Base-by-base conservation (phyloP, 2,329 filamentous ascomycete genomes). In the Tolypocladium inflatum region DNA sequence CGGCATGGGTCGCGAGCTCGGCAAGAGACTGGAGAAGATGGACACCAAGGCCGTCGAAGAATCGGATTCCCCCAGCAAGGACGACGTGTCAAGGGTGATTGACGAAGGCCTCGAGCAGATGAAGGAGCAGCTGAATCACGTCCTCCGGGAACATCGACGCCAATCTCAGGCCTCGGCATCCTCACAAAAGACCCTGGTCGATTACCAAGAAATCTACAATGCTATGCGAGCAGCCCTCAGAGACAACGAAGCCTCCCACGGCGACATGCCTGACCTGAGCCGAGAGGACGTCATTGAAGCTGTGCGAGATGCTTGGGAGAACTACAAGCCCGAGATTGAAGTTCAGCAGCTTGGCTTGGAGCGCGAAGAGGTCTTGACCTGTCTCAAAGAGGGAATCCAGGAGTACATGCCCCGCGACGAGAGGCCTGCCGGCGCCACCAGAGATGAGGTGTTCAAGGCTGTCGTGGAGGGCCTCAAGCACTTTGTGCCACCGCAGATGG, bases 1-100 rank as follows among this genome's bases (percentile, higher is more conserved):
- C 5, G 92, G 91, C 3, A 97, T 97, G 92, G 93, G 93, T 4
- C 83, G 93, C 58, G 91, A 97, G 63, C 84, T 97, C 54, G 91
- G 89, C 45, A 87, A 90, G 58, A 88, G 91, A 63, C 80, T 97
- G n/a, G 90, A 94, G 61, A 85, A 91, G 61, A 80, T 85, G 11
- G 78, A 75, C 35, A 71, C 68, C 52, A 75, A 80, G 55, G 67
- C 71, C 17, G 71, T 76, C 33, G 76, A 75, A 42, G 77, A 79
- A 43, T 70, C 74, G 1, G 80, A 81, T 57, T 75, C 78, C 1
- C 78, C 79, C 4, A 81, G 81, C 57, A 84, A 84, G 58, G 84
- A 88, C 33, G 89, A 96, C 63, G 73, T 97, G 54, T 83, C 84
- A 50, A 81, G 81, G 38, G 88, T 97, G 56, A 84, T 97, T 41